Conservation (phyloP, 768 basidiomycete species). For the Russula virescens region DNA sequence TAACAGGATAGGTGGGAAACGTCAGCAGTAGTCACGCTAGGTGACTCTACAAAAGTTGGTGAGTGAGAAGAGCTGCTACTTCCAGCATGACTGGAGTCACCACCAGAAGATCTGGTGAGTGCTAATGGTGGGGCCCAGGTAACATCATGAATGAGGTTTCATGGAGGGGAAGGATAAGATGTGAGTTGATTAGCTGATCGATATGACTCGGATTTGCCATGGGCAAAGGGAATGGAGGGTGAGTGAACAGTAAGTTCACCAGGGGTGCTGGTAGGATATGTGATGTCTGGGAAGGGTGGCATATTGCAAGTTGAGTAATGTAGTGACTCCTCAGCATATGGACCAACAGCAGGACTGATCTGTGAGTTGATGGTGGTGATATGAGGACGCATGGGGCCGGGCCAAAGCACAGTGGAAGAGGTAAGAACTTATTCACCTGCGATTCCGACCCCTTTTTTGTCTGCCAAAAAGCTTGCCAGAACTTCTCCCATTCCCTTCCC, state of each 20-base stretch:
- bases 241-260: conserved; percentile 43
- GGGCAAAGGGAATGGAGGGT: too few species aligned
- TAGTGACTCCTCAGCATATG: conserved; percentile 42
- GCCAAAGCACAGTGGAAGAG: conserved; percentile 23
- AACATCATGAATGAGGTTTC: conserved; percentile 28
- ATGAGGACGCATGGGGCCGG: conserved; percentile 26
- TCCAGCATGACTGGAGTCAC: conserved; percentile 37
- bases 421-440: conserved; percentile 23
- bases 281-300: conserved; percentile 37
- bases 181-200: conserved; percentile 49
- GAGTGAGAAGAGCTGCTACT: conserved; percentile 47
- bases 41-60: conserved; percentile 46
- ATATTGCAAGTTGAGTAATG: conserved; percentile 46
- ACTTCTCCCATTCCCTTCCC: too few species aligned
- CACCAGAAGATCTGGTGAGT: conserved; percentile 34
- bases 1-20: conserved; percentile 43
- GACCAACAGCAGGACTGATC: conserved; percentile 30
- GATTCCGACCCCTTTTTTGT: too few species aligned
- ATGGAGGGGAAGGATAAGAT: conserved; percentile 33
- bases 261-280: conserved; percentile 39
- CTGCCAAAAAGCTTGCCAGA: too few species aligned
- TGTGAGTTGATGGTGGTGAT: conserved; percentile 28
- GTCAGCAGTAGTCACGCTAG: conserved; percentile 49
- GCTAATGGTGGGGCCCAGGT: conserved; percentile 27
- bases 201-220: conserved; percentile 34